Percentiles rank a stretch among this genome's conserved stretches.
Conservation (phyloP, 345 rosid species). For the Boechera stricta region DNA sequence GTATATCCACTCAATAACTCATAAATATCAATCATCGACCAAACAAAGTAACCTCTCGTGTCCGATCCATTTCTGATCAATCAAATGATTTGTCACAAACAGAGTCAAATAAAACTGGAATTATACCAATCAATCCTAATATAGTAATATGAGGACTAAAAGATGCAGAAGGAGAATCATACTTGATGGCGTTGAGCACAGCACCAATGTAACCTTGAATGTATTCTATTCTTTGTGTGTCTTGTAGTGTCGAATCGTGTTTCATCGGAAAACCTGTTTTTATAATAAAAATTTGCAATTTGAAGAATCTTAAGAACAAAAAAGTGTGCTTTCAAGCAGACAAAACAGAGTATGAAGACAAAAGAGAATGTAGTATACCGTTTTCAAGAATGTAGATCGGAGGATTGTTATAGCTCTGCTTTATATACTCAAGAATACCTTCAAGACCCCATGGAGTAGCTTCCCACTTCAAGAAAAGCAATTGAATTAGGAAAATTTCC, state of each 20-base stretch:
- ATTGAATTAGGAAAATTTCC: not conserved
- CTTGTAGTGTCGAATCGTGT: constrained; percentile 42
- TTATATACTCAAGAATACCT: constrained; percentile 48
- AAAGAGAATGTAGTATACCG: constrained; percentile 27
- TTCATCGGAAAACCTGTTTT: constrained; percentile 37
- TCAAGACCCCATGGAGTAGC: constrained; percentile 46
- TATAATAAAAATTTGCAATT: not conserved
- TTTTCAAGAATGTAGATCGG: constrained; percentile 58
- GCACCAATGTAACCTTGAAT: constrained; percentile 49
- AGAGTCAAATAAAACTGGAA: not conserved
- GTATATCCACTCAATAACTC: constrained; percentile 51
- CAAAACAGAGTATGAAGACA: constrained; percentile 5
- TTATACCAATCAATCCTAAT: not conserved
- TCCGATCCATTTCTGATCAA: constrained; percentile 59
- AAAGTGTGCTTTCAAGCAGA: constrained; percentile 3
- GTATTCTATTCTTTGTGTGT: constrained; percentile 46
- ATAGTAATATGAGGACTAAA: not conserved
- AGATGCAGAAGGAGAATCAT: not conserved
- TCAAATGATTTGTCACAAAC: constrained; percentile 4
- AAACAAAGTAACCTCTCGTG: constrained; percentile 56
- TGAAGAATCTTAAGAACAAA: not conserved
- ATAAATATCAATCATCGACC: constrained; percentile 60
- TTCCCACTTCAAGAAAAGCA: constrained; percentile 43
- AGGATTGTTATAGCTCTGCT: constrained; percentile 51
- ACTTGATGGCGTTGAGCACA: constrained; percentile 54